Conservation (phyloP, 257 asterid species). For the Scutellaria baicalensis region DNA sequence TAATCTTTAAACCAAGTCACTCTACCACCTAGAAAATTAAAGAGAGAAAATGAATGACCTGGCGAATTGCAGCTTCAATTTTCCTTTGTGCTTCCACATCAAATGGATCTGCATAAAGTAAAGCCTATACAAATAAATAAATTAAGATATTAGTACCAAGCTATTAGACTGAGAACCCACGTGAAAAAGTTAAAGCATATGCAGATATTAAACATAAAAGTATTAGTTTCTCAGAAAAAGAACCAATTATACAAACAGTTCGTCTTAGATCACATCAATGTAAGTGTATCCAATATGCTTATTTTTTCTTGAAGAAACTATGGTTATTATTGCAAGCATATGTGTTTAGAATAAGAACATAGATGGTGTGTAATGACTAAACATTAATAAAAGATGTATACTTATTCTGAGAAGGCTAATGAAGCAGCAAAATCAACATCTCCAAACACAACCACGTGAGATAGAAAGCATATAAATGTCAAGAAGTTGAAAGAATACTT, state of each 20-base stretch:
- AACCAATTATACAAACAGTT: not conserved
- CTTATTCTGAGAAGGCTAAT: not conserved
- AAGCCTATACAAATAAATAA: conserved; percentile 39
- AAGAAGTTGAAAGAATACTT: not conserved
- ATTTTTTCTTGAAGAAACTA: not conserved
- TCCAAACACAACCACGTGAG: not conserved
- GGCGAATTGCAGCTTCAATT: conserved; percentile 90
- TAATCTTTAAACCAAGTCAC: not conserved
- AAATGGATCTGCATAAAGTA: conserved; percentile 95
- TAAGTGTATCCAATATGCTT: not conserved
- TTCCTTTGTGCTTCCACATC: conserved; percentile 97
- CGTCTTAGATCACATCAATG: not conserved
- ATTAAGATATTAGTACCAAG: not conserved
- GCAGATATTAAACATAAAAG: not conserved
- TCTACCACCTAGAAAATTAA: conserved; percentile 1
- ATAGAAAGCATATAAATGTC: not conserved
- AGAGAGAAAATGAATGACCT: conserved; percentile 40
- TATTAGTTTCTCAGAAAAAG: not conserved
- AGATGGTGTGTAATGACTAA: not conserved
- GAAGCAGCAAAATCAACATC: conserved; percentile 5
- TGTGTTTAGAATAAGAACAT: not conserved
- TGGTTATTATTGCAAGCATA: not conserved
- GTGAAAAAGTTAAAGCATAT: not conserved
- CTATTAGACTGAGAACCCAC: not conserved
- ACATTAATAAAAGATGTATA: not conserved